These are phyloP conservation scores for Cercospora sojina DNA, from an alignment of 2,329 filamentous ascomycete genomes.

Conservation along the genomic window DNA sequence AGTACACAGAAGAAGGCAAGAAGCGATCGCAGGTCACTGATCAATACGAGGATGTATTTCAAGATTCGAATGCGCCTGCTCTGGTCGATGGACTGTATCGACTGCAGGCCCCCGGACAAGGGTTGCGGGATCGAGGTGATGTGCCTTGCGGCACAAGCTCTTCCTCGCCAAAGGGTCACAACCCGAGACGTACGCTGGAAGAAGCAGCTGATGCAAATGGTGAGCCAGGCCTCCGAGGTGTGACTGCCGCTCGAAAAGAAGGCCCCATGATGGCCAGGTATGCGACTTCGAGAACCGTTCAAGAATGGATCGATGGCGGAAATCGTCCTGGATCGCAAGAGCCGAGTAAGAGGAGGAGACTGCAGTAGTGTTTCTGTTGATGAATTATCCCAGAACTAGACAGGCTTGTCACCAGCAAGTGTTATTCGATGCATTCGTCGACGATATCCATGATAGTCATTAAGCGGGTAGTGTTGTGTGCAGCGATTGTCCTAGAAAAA, in stretches of 20 bases:
- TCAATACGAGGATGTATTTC: not conserved
- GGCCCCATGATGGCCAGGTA: not conserved
- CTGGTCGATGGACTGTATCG: not conserved
- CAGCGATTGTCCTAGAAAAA: constrained; percentile 19
- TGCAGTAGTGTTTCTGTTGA: not conserved
- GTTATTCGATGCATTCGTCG: constrained; percentile 22
- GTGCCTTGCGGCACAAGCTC: not conserved
- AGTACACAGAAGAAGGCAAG: not conserved
- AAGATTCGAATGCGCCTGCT: not conserved
- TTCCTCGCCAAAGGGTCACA: not conserved
- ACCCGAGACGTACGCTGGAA: not conserved
- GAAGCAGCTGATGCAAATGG: not conserved
- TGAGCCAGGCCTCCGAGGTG: not conserved
- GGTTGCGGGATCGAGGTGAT: not conserved
- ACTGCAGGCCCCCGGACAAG: not conserved
- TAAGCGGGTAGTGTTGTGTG: constrained; percentile 25
- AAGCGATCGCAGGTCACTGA: not conserved
- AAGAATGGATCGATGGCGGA: not conserved
- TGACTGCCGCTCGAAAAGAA: not conserved
- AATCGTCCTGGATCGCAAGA: not conserved
- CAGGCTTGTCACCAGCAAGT: constrained; percentile 17
- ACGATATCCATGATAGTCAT: constrained; percentile 20
- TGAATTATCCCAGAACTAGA: not conserved
- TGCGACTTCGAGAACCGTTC: not conserved
- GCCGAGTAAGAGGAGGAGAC: not conserved